A percentile compares a stretch with the other conserved stretches of the same genome.
Evolutionary conservation across 306 rosid species (phyloP).

Genomic region (Mimosa pudica): DNA sequence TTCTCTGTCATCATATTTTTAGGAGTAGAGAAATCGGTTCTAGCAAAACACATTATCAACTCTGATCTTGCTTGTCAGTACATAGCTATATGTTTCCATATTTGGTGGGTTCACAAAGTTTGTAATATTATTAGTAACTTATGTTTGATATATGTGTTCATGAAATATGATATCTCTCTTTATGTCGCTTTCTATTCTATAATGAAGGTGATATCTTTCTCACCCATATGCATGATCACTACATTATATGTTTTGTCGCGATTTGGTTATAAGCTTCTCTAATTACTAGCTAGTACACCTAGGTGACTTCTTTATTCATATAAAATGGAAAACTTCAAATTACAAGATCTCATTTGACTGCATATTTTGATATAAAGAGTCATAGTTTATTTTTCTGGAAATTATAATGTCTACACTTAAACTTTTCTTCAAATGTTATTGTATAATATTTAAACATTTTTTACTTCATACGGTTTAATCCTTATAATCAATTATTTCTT

Average conservation of each 20-base stretch:
- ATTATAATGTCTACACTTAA: not conserved
- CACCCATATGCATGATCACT: slow-evolving; percentile 12
- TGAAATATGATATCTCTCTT: slow-evolving; percentile 14
- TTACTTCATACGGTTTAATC: too few relatives aligned
- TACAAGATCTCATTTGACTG: slow-evolving; percentile 34
- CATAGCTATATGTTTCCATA: slow-evolving; percentile 23
- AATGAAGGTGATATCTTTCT: not conserved
- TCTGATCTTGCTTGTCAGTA: not conserved
- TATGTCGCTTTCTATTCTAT: too few relatives aligned
- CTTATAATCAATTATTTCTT: too few relatives aligned
- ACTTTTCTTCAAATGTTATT: not conserved
- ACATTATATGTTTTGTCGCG: slow-evolving; percentile 19
- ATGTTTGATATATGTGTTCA: slow-evolving; percentile 37
- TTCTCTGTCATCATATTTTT: too few relatives aligned
- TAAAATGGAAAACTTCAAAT: slow-evolving; percentile 39
- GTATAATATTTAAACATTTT: too few relatives aligned
- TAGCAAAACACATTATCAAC: not conserved
- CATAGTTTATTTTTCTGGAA: not conserved
- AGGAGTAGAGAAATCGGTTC: too few relatives aligned
- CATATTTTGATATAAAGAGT: slow-evolving; percentile 32
- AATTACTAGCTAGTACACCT: slow-evolving; percentile 16
- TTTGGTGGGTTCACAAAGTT: not conserved
- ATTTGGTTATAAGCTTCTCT: slow-evolving; percentile 16
- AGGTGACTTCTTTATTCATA: slow-evolving; percentile 31
- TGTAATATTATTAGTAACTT: not conserved